Conservation (phyloP, 129 eudicot species). For the Tagetes erecta region DNA sequence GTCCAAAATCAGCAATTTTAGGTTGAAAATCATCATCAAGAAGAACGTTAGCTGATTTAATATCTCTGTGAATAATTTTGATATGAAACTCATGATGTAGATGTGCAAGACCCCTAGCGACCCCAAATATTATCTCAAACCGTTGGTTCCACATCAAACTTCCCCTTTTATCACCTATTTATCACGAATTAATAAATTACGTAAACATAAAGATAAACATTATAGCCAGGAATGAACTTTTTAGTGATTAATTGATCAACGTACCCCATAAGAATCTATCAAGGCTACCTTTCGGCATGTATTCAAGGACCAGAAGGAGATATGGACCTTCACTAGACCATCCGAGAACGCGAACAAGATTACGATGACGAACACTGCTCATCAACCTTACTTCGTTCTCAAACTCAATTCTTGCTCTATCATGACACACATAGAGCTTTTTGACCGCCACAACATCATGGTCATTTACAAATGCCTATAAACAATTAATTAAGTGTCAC, state of each 20-base stretch:
- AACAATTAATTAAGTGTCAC: background rate
- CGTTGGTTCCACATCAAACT: slow-evolving; percentile 52
- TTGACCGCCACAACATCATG: slow-evolving; percentile 58
- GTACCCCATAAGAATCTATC: slow-evolving; percentile 58
- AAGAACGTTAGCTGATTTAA: slow-evolving; percentile 57
- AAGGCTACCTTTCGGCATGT: slow-evolving; percentile 67
- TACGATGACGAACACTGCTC: slow-evolving; percentile 59
- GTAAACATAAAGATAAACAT: background rate
- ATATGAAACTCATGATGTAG: slow-evolving; percentile 64
- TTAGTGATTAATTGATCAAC: background rate
- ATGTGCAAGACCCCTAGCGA: slow-evolving; percentile 67
- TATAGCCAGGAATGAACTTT: background rate
- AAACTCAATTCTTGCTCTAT: slow-evolving; percentile 48
- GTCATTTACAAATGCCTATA: slow-evolving; percentile 50
- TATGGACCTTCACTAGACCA: slow-evolving; percentile 48
- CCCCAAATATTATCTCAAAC: slow-evolving; percentile 50
- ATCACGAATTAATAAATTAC: background rate
- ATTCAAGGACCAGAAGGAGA: slow-evolving; percentile 57
- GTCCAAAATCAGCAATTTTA: slow-evolving; percentile 68
- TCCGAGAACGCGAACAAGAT: slow-evolving; percentile 59
- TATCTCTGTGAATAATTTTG: slow-evolving; percentile 59
- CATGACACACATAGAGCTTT: slow-evolving; percentile 34
- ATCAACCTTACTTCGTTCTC: slow-evolving; percentile 58
- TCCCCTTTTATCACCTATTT: slow-evolving; percentile 48
- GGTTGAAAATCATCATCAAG: slow-evolving; percentile 52